A percentile compares a stretch with the other conserved stretches of the same genome.
Conservation (phyloP, 305 asterid genomes). For the Fraxinus dipetala region DNA sequence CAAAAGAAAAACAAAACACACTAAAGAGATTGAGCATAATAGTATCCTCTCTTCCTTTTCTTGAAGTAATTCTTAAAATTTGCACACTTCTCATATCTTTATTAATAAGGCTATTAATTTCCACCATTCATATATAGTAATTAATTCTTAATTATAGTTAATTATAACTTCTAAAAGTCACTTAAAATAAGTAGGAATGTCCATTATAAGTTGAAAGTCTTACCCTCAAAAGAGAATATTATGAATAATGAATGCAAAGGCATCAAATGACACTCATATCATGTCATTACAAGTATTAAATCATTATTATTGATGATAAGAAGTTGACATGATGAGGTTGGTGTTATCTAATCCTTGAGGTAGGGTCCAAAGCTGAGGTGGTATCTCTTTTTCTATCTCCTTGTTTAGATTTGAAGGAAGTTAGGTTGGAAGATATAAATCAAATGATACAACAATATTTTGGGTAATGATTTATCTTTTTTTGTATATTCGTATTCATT, state of each 20-base stretch:
- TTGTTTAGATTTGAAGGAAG: constrained; percentile 8
- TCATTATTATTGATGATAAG: constrained; percentile 7
- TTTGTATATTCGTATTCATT: too few relatives aligned
- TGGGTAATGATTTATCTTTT: neutral
- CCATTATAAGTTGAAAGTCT: neutral
- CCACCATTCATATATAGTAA: neutral
- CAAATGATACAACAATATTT: neutral
- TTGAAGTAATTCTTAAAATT: neutral
- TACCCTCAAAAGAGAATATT: neutral
- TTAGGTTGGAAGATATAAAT: neutral
- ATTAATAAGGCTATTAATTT: too few relatives aligned
- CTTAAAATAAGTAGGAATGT: neutral
- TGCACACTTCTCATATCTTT: neutral
- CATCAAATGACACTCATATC: neutral
- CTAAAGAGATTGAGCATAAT: too few relatives aligned
- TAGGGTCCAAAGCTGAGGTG: neutral
- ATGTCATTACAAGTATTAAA: neutral
- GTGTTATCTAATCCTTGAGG: constrained; percentile 15
- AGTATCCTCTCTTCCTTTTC: neutral
- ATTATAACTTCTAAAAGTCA: neutral
- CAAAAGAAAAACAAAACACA: too few relatives aligned
- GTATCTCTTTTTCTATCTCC: neutral
- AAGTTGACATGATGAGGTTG: constrained; percentile 26
- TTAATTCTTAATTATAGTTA: neutral
- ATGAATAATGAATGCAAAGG: neutral